Evolutionary conservation across 225 moss, liverwort and hornwort genomes (phyloP).

Genomic region (Bryum argenteum): DNA sequence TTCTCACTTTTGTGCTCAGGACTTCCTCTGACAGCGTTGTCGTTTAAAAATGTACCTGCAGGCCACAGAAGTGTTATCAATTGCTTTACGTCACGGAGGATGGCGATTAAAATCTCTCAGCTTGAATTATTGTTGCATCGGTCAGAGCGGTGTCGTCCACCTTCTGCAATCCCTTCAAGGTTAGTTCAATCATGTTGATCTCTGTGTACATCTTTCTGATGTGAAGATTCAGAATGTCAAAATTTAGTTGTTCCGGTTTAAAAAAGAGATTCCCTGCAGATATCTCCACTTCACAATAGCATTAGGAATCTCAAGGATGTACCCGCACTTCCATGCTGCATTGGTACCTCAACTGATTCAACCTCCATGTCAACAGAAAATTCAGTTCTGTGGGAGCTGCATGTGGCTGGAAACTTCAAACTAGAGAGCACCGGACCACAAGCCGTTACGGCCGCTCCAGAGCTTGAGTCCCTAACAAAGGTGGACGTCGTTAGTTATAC

Average conservation of each 20-base stretch:
- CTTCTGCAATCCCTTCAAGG: constrained; percentile 76
- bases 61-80: constrained; percentile 60
- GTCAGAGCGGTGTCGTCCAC: constrained; percentile 53
- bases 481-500: constrained; percentile 6
- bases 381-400: constrained; percentile 60
- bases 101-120: constrained; percentile 77
- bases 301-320: not conserved
- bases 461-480: constrained; percentile 16
- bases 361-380: constrained; percentile 45
- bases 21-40: too few species aligned
- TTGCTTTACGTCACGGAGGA: constrained; percentile 57
- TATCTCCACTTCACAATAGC: not conserved
- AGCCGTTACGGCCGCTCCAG: constrained; percentile 22
- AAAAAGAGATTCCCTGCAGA: constrained; percentile 4
- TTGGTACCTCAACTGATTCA: constrained; percentile 20
- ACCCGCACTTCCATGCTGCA: not conserved
- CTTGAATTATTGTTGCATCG: constrained; percentile 72
- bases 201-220: not conserved
- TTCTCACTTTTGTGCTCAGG: not conserved
- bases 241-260: constrained; percentile 2
- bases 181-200: constrained; percentile 21
- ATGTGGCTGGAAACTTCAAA: constrained; percentile 50
- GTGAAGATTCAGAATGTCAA: not conserved
- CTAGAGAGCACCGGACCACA: constrained; percentile 13
- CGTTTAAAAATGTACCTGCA: constrained; percentile 30